phyloP scores from a whole-genome alignment of 352 stramenopile species.

The Pythium grandisporangium region DNA sequence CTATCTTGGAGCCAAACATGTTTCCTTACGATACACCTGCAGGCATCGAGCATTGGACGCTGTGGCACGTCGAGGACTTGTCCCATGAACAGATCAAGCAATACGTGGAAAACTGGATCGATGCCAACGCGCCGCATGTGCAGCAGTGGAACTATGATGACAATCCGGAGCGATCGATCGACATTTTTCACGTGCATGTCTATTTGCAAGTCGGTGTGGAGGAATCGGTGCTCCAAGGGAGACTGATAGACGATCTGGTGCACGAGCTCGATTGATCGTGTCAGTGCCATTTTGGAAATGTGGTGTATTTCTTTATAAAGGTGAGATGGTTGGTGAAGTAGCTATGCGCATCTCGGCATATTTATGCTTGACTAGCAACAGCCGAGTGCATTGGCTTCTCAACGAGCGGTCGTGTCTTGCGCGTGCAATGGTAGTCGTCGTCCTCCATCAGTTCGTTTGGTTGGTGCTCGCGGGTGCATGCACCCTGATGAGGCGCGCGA shows the following conservation, averaged over 20 bases:
- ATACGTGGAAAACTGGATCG: conserved; percentile 85
- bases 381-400: too few relatives aligned
- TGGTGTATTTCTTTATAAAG: too few relatives aligned
- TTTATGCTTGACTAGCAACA: too few relatives aligned
- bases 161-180: conserved; percentile 82
- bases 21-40: conserved; percentile 84
- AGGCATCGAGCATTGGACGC: conserved; percentile 85
- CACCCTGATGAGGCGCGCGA: too few relatives aligned
- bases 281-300: too few relatives aligned
- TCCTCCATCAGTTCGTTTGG: too few relatives aligned
- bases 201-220: conserved; percentile 68
- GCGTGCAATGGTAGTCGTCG: too few relatives aligned
- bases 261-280: conserved; percentile 72
- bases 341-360: too few relatives aligned
- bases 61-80: conserved; percentile 77
- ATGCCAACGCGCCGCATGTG: conserved; percentile 73
- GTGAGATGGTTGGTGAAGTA: too few relatives aligned
- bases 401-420: too few relatives aligned
- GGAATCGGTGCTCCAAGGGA: conserved; percentile 43
- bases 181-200: conserved; percentile 88
- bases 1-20: conserved; percentile 83
- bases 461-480: too few relatives aligned
- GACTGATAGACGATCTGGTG: conserved; percentile 55
- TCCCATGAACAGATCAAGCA: conserved; percentile 78
- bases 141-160: conserved; percentile 83